These are phyloP conservation scores for Suillus plorans DNA, from an alignment of 768 basidiomycete genomes.

Conservation along the genomic window DNA sequence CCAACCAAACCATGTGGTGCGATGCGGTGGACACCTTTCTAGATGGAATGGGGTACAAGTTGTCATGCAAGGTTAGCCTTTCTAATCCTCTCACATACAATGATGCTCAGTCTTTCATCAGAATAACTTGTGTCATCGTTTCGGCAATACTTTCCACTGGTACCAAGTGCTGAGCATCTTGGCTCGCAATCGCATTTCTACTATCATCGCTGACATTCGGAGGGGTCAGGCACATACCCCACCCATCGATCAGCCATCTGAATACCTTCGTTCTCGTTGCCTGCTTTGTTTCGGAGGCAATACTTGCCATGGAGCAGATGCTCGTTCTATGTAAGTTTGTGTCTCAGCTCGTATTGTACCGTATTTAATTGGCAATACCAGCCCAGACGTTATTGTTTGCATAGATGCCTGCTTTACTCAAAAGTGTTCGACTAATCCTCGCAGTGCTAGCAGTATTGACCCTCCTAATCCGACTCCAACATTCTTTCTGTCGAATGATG, in stretches of 20 bases:
- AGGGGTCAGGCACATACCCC: neutral
- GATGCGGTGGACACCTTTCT: conserved; percentile 16
- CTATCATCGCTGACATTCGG: conserved; percentile 9
- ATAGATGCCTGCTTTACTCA: conserved; percentile 36
- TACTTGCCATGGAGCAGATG: neutral
- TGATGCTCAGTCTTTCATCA: conserved; percentile 10
- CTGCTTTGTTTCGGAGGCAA: conserved; percentile 16
- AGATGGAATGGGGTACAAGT: conserved; percentile 11
- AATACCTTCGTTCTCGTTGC: conserved; percentile 9
- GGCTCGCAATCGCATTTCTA: conserved; percentile 23
- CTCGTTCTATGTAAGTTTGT: neutral
- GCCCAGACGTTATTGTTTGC: conserved; percentile 21
- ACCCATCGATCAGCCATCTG: conserved; percentile 4
- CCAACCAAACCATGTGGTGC: conserved; percentile 15
- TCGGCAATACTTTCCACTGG: conserved; percentile 26
- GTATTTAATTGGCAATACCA: neutral
- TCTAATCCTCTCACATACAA: neutral
- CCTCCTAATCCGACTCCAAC: conserved; percentile 15
- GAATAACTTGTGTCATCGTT: conserved; percentile 23
- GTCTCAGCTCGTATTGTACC: neutral
- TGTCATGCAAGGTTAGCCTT: conserved; percentile 13
- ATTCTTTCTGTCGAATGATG: conserved; percentile 20
- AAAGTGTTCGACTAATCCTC: conserved; percentile 21
- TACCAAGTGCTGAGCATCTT: conserved; percentile 13
- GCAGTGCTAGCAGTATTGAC: conserved; percentile 11